Percentiles rank a stretch among this genome's conserved stretches.
Conservation (phyloP, 306 rosid genomes). For the Cyamopsis tetragonoloba region DNA sequence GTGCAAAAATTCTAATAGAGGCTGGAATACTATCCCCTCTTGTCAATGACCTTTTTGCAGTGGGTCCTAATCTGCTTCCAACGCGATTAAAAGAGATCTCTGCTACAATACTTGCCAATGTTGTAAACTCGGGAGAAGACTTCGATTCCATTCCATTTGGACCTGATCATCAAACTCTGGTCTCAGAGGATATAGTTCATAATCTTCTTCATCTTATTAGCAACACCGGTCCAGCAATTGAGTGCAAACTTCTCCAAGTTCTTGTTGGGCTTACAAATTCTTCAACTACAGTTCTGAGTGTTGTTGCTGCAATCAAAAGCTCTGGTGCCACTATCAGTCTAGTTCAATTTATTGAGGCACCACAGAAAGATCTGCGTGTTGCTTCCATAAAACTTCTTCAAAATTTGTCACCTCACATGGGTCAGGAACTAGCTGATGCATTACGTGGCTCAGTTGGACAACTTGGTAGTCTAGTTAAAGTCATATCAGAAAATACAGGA, state of each 20-base stretch:
- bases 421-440: slow-evolving; percentile 95
- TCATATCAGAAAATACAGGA: slow-evolving; percentile 76
- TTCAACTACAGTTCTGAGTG: slow-evolving; percentile 59
- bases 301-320: slow-evolving; percentile 86
- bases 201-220: slow-evolving; percentile 91
- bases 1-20: slow-evolving; percentile 80
- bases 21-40: slow-evolving; percentile 97
- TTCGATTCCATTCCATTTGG: slow-evolving; percentile 78
- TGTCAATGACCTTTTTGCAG: slow-evolving; percentile 86
- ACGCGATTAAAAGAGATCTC: slow-evolving; percentile 84
- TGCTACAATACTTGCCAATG: slow-evolving; percentile 92
- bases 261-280: slow-evolving; percentile 88
- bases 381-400: slow-evolving; percentile 85
- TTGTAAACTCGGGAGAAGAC: slow-evolving; percentile 80
- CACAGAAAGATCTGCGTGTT: slow-evolving; percentile 81
- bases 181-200: slow-evolving; percentile 91
- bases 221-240: slow-evolving; percentile 97
- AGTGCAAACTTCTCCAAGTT: slow-evolving; percentile 93
- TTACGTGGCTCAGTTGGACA: slow-evolving; percentile 94
- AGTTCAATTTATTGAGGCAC: slow-evolving; percentile 94
- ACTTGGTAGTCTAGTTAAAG: slow-evolving; percentile 74
- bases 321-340: slow-evolving; percentile 96
- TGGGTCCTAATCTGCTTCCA: slow-evolving; percentile 79
- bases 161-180: slow-evolving; percentile 74
- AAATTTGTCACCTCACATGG: slow-evolving; percentile 78